These are phyloP conservation scores for Kodamaea restingae DNA, from an alignment of 805 yeast genomes.

Conservation along the genomic window DNA sequence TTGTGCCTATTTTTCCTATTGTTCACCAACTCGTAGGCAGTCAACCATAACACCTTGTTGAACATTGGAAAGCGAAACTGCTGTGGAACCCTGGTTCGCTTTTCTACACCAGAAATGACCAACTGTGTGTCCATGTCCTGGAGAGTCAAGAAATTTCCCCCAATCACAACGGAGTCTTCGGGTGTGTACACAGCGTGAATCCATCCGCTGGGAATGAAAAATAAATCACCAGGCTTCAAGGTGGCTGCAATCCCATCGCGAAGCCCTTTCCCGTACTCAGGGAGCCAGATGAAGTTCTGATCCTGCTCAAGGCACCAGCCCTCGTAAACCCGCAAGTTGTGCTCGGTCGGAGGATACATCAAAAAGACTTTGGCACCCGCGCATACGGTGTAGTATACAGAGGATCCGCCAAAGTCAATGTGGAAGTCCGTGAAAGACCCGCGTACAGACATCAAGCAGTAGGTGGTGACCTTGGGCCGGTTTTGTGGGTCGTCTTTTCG, in stretches of 20 bases:
- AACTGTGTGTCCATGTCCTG: conserved; percentile 62
- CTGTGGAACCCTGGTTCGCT: conserved; percentile 64
- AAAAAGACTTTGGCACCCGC: conserved; percentile 73
- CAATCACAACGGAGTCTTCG: conserved; percentile 72
- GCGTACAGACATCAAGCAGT: conserved; percentile 80
- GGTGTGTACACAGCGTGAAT: conserved; percentile 89
- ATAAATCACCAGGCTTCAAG: conserved; percentile 61
- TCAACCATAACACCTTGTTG: conserved; percentile 63
- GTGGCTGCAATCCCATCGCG: conserved; percentile 50
- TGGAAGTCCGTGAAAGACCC: conserved; percentile 87
- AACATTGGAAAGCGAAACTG: conserved; percentile 78
- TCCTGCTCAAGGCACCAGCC: conserved; percentile 68
- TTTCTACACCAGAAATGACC: conserved; percentile 58
- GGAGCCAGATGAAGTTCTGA: conserved; percentile 64
- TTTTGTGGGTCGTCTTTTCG: conserved; percentile 20
- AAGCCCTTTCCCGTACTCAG: conserved; percentile 42
- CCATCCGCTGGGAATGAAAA: conserved; percentile 90
- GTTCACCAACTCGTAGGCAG: conserved; percentile 34
- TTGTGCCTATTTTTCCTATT: no score
- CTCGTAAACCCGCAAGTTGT: conserved; percentile 57
- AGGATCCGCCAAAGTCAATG: conserved; percentile 88
- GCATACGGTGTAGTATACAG: conserved; percentile 81
- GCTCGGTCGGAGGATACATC: conserved; percentile 71
- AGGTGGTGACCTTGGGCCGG: conserved; percentile 64
- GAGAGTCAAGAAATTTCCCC: conserved; percentile 80